Base-by-base conservation (phyloP, 495 filamentous ascomycete species). In the Evansstolkia leycettana region DNA sequence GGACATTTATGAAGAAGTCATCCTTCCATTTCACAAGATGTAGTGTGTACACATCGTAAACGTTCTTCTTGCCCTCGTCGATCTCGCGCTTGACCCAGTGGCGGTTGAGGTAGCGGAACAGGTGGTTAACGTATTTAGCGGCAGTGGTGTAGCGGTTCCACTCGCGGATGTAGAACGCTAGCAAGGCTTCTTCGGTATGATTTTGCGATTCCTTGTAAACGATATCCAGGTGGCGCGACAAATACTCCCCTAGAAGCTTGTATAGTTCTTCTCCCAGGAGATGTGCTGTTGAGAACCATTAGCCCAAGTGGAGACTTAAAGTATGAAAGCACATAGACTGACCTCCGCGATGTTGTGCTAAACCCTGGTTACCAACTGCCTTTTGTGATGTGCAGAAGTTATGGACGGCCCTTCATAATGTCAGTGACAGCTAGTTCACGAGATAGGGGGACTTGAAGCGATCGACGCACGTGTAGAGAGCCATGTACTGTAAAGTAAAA, bases 41-140 rank as follows among this genome's bases (percentile, higher is more conserved):
- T 14, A 96, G 61, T 1, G 89, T 99, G 56, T 99, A 96, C 31
- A 99, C 87, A 57, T 99, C 90, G 59, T 89, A 95, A 5, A 95
- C 80, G 47, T 88, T 81, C 67, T 99, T 99, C 58, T 99, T 99
- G 16, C 92, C 92, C 55, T 99, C 90, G 44, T 99, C 90, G 58
- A 99, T 93, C 63, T 99, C 90, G 15, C 90, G 74, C 68, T 94
- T 96, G 12, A 99, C 92, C 90, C 90, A 99, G 59, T 99, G 90
- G 28, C 90, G 75, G 51, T 96, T 99, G 13, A 99, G 81, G 54
- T 99, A 99, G 27, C 79, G 70, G 70, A 99, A 99, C 2, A 96
- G 62, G 56, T 99, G 90, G 60, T 96, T 92, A 55, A 92, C 84
- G 65, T 90, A 96, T 57, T 89, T 90, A 26, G 86, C 90, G 3